These are phyloP conservation scores for Pseudoneurospora amorphoporcata DNA, from an alignment of 495 filamentous ascomycete species.

Conservation along the genomic window DNA sequence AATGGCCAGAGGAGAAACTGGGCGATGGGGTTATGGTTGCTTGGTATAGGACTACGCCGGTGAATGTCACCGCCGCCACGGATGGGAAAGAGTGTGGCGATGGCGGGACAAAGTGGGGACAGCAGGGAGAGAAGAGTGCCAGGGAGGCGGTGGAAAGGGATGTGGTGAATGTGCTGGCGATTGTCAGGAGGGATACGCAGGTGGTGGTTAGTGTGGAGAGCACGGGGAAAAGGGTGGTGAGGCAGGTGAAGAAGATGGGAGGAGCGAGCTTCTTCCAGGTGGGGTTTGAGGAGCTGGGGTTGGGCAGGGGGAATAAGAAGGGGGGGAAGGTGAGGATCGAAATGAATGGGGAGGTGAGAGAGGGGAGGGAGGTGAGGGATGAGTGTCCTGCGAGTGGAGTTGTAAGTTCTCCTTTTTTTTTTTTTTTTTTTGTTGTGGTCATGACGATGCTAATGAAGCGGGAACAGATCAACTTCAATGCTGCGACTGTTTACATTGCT, in stretches of 20 bases:
- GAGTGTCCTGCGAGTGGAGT: neutral
- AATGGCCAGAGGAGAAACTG: conserved; percentile 16
- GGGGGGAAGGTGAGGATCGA: conserved; percentile 1
- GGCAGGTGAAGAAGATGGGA: neutral
- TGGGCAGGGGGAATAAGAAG: neutral
- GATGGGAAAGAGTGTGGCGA: neutral
- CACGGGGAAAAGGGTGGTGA: neutral
- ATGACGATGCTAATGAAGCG: neutral
- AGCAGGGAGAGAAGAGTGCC: neutral
- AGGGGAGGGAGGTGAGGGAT: neutral
- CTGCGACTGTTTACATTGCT: neutral
- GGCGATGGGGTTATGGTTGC: conserved; percentile 6
- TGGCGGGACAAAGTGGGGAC: conserved; percentile 5
- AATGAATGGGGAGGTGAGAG: neutral
- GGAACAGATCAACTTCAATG: neutral
- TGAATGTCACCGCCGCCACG: neutral
- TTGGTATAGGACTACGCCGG: conserved; percentile 7
- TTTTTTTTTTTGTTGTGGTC: neutral
- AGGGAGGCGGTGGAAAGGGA: neutral
- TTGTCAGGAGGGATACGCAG: neutral
- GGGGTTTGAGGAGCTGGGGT: neutral
- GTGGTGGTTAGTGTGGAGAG: neutral
- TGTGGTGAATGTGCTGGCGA: conserved; percentile 4
- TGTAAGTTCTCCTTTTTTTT: neutral
- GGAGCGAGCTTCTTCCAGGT: neutral